phyloP scores from a whole-genome alignment of 257 asterid genomes.

The Primulina huaijiensis region DNA sequence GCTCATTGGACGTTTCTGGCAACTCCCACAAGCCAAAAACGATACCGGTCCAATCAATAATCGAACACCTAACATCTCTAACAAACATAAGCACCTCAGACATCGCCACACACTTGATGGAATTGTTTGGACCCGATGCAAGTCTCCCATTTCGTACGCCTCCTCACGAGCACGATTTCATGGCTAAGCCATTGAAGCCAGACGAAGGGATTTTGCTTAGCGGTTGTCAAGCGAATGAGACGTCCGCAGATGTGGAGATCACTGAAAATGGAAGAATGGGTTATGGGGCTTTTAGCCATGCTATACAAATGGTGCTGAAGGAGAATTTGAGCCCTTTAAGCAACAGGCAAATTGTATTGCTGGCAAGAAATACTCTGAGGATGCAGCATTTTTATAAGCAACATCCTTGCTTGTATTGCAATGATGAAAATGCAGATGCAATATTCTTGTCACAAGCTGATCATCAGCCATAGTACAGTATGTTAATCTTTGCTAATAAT shows the following conservation, averaged over 20 bases:
- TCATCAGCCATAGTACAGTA: neutral
- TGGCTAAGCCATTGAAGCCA: constrained; percentile 40
- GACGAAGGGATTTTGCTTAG: constrained; percentile 79
- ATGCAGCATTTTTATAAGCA: constrained; percentile 47
- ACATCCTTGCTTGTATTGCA: constrained; percentile 81
- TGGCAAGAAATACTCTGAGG: constrained; percentile 48
- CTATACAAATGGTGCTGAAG: constrained; percentile 53
- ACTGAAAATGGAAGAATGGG: constrained; percentile 37
- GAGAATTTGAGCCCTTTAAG: constrained; percentile 46
- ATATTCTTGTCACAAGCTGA: constrained; percentile 41
- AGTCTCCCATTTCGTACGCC: constrained; percentile 55
- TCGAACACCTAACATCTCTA: constrained; percentile 47
- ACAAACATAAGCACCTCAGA: constrained; percentile 52
- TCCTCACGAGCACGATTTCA: constrained; percentile 23
- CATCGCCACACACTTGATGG: constrained; percentile 54
- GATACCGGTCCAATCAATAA: constrained; percentile 23
- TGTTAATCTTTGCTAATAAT: too few species aligned
- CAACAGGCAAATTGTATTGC: constrained; percentile 52
- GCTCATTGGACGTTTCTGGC: neutral
- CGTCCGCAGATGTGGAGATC: constrained; percentile 56
- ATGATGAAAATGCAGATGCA: constrained; percentile 55
- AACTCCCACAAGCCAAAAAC: neutral
- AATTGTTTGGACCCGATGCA: constrained; percentile 56
- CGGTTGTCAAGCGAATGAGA: constrained; percentile 73
- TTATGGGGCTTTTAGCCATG: constrained; percentile 74